Evolutionary conservation across 176 grass and related monocot genomes (phyloP), one percentile per base, ranked within the genome.

Genomic region (Hordeum marinum): DNA sequence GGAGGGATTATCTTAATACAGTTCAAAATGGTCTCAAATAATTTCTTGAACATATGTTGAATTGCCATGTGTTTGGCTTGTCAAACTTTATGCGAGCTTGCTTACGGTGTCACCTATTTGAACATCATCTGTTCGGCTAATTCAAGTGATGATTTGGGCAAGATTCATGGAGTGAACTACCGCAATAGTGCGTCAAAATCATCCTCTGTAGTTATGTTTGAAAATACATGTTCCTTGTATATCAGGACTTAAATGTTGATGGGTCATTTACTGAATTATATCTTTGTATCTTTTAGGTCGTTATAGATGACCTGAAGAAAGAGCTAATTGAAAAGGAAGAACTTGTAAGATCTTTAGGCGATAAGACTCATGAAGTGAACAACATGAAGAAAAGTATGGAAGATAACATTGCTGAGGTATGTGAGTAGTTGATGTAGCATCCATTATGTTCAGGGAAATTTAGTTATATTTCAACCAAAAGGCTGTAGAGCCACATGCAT

Each of bases 301-400:
- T 82, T 40, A 84, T 93, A 50, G 91, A 92, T 83, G 89, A 95
- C 68, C 75, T 95, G 80, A 93, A 88, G 72, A 80, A 86, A 31
- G 77, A 88, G 59, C 71, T 90, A 70, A 12, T 60, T 78, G 25
- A 73, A 68, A 90, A 95, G 86, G 90, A 90, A 92, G 66, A 79
- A 72, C 82, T 79, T 10, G 70, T 95, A 41, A 78, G 26, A 57
- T 88, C 88, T 69, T 89, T 94, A 68, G 61, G 66, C 78, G 86
- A 95, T 61, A 95, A 98, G 87, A 78, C 91, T 62, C 75, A 72
- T 32, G 87, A 90, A 92, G 85, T 90, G 63, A 92, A 73, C 45
- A 88, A 1, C 57, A 81, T 32, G 45, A 87, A 85, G 60, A 83
- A 90, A 58, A 82, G 90, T 37, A 46, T 98, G 72, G 83, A 92